phyloP scores from a whole-genome alignment of 1,284 basidiomycete genomes.

The Peniophora sp. region DNA sequence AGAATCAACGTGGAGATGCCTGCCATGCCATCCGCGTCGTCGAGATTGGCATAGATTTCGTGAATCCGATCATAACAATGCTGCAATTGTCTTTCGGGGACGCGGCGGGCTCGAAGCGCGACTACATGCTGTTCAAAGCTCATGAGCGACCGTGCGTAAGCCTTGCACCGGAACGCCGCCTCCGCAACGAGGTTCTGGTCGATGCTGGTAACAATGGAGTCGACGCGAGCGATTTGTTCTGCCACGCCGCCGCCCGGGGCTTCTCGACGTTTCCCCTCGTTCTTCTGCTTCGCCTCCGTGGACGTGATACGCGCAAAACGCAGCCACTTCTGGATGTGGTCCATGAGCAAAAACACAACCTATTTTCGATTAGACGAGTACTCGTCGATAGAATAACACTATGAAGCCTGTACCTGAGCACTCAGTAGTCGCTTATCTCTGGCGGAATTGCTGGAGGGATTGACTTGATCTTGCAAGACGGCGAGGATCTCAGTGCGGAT shows the following conservation, averaged over 20 bases:
- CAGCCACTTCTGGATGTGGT: constrained; percentile 92
- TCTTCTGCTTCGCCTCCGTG: constrained; percentile 31
- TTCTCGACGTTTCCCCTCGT: constrained; percentile 36
- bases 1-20: constrained; percentile 89
- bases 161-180: constrained; percentile 90
- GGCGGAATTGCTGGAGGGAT: constrained; percentile 46
- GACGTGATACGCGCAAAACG: constrained; percentile 58
- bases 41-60: constrained; percentile 92
- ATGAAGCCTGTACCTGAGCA: constrained; percentile 87
- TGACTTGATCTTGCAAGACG: constrained; percentile 85
- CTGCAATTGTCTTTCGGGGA: constrained; percentile 51
- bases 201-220: constrained; percentile 77
- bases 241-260: constrained; percentile 29
- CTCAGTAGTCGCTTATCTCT: constrained; percentile 78
- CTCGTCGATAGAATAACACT: background rate
- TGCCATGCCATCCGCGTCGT: constrained; percentile 99
- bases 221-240: constrained; percentile 61
- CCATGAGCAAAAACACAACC: constrained; percentile 91
- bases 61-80: constrained; percentile 88
- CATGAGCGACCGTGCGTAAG: constrained; percentile 91
- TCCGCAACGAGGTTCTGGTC: constrained; percentile 88
- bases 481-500: constrained; percentile 76
- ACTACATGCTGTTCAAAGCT: constrained; percentile 86
- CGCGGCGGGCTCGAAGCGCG: constrained; percentile 36
- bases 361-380: constrained; percentile 23